These are phyloP conservation scores for Aurifilum marmelostoma DNA, from an alignment of 2,329 filamentous ascomycete genomes.

Conservation along the genomic window DNA sequence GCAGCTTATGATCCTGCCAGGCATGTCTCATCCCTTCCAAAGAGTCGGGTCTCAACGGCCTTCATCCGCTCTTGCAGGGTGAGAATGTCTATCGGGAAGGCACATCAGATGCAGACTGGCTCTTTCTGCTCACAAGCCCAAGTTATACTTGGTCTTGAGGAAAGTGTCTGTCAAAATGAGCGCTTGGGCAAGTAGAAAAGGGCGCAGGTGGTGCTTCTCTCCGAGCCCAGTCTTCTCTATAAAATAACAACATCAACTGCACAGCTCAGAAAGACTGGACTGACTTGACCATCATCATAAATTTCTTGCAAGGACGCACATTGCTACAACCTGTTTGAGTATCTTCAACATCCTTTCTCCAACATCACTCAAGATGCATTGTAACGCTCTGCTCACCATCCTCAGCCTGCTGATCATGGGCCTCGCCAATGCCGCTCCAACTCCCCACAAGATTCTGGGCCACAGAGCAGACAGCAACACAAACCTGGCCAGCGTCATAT, in stretches of 20 bases:
- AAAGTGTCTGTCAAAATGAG: constrained; percentile 15
- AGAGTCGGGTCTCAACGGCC: neutral
- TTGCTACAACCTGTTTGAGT: neutral
- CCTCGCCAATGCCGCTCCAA: constrained; percentile 12
- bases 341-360: neutral
- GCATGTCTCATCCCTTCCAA: constrained; percentile 19
- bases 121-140: neutral
- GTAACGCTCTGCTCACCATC: constrained; percentile 8
- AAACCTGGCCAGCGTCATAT: neutral
- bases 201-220: neutral
- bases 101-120: neutral
- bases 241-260: constrained; percentile 8
- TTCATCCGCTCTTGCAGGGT: neutral
- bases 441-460: neutral
- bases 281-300: neutral
- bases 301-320: neutral
- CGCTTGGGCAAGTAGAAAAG: constrained; percentile 9
- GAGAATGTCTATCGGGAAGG: constrained; percentile 19
- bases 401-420: constrained; percentile 19
- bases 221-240: neutral
- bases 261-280: neutral
- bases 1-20: neutral
- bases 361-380: constrained; percentile 19
- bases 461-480: neutral
- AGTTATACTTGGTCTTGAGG: neutral